Evolutionary conservation across 2,329 filamentous ascomycete genomes (phyloP), one percentile per base, ranked within the genome.

Genomic region (Alternaria triticina): DNA sequence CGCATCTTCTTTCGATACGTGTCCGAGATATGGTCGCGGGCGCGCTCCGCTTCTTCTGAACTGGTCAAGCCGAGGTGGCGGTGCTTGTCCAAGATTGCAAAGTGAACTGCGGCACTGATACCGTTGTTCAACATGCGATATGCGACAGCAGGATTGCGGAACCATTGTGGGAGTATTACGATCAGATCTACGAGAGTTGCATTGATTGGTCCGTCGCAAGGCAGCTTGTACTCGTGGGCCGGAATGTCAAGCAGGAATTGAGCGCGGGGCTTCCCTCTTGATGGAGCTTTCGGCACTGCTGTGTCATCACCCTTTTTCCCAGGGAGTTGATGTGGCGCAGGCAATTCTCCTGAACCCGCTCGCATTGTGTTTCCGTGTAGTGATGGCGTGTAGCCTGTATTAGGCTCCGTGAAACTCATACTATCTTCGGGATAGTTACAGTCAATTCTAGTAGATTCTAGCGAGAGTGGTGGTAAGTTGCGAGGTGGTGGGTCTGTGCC

Each of bases 141-240:
- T 23, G 57, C 55, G 6, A 70, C 44, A 4, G 45, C 20, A 11
- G 45, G 51, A 23, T 69, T 65, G 23, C 65, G 66, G 43, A 70
- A 71, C 67, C 67, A 69, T 15, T 70, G 67, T 1, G 67, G 68
- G 2, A 72, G 27, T 10, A 73, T 25, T 5, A 56, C 61, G 15
- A 73, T 56, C 33, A 71, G 64, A 15, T 73, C 71, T 1, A 59
- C 63, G 13, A 71, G 27, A 7, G 71, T 71, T 17, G 68, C 69
- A 30, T 70, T 71, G 28, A 72, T 59, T 5, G 49, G 13, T 4
- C 20, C 17, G 30, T 57, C 30, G 6, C 12, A 2, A 1, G 59
- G 66, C 1, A 72, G 30, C 6, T 22, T 13, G 28, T 67, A 72
- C 27, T 65, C 62, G 36, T 70, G 49, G 4, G 20, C 6, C 15